A percentile compares a stretch with the other conserved stretches of the same genome.
Conservation (phyloP, 2,329 filamentous ascomycete species). For the Cordyceps farinosa region DNA sequence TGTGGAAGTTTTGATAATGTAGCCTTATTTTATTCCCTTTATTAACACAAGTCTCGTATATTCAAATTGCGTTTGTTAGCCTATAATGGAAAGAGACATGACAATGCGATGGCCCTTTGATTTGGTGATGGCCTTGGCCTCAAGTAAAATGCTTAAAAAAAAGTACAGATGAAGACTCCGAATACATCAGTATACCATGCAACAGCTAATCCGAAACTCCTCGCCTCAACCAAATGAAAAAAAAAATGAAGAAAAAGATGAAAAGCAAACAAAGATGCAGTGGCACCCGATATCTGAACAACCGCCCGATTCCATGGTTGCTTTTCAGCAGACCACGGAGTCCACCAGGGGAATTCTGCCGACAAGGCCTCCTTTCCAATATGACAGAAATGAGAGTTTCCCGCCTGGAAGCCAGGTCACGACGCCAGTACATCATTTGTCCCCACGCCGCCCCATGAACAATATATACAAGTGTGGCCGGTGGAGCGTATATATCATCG, state of each 20-base stretch:
- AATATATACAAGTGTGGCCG: neutral
- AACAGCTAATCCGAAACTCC: constrained; percentile 1
- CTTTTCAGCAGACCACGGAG: neutral
- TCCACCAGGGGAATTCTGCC: neutral
- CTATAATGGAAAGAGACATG: neutral
- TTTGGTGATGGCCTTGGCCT: neutral
- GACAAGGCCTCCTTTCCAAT: neutral
- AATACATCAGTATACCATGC: neutral
- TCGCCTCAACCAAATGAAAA: constrained; percentile 1
- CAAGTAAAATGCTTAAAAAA: constrained; percentile 8
- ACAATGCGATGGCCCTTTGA: neutral
- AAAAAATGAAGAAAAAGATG: neutral
- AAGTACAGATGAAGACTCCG: neutral
- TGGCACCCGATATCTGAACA: neutral
- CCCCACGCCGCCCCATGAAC: neutral
- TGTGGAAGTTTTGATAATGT: constrained; percentile 34
- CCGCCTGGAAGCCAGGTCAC: neutral
- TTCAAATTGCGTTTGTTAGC: neutral
- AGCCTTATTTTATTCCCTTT: constrained; percentile 33
- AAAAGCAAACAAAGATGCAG: neutral
- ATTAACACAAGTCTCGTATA: constrained; percentile 23
- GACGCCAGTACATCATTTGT: neutral
- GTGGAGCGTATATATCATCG: neutral
- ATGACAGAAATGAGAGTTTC: neutral
- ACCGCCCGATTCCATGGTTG: neutral